Percentiles rank a stretch among this genome's conserved stretches.
Conservation (phyloP, 108 stramenopile genomes). For the Stephanodiscus triporus region DNA sequence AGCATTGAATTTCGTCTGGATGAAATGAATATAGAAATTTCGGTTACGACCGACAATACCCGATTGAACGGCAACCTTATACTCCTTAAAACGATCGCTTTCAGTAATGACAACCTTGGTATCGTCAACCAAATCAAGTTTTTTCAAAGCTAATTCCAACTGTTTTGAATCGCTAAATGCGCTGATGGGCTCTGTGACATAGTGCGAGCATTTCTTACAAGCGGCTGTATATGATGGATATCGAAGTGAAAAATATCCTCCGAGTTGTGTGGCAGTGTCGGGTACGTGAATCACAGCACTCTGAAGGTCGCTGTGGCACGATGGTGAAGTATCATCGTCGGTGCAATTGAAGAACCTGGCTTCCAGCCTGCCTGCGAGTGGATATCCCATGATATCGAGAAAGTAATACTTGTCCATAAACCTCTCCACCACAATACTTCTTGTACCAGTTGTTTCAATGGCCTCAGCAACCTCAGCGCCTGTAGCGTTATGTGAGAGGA, state of each 20-base stretch:
- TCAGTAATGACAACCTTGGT: slow-evolving; percentile 44
- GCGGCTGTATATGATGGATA: slow-evolving; percentile 22
- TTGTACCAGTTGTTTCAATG: neutral
- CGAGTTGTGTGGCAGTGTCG: slow-evolving; percentile 18
- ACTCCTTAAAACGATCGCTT: slow-evolving; percentile 26
- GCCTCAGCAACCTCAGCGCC: neutral
- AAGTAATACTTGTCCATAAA: slow-evolving; percentile 21
- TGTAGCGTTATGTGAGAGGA: slow-evolving; percentile 3
- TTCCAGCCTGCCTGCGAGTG: slow-evolving; percentile 9
- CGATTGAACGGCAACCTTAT: slow-evolving; percentile 42
- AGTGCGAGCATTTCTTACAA: slow-evolving; percentile 29
- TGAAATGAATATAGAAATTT: slow-evolving; percentile 47
- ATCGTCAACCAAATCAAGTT: slow-evolving; percentile 33
- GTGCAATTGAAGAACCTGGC: slow-evolving; percentile 8
- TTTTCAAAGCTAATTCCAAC: slow-evolving; percentile 39
- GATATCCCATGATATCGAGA: slow-evolving; percentile 23
- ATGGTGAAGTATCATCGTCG: neutral
- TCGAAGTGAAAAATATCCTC: slow-evolving; percentile 38
- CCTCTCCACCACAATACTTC: slow-evolving; percentile 16
- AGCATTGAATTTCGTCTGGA: slow-evolving; percentile 23
- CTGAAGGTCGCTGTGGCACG: slow-evolving; percentile 17
- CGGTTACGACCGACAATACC: slow-evolving; percentile 41
- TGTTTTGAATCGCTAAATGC: slow-evolving; percentile 39
- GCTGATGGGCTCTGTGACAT: slow-evolving; percentile 21
- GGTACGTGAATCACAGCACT: slow-evolving; percentile 9